Conservation (phyloP, 257 asterid species). For the Przewalskia tangutica region DNA sequence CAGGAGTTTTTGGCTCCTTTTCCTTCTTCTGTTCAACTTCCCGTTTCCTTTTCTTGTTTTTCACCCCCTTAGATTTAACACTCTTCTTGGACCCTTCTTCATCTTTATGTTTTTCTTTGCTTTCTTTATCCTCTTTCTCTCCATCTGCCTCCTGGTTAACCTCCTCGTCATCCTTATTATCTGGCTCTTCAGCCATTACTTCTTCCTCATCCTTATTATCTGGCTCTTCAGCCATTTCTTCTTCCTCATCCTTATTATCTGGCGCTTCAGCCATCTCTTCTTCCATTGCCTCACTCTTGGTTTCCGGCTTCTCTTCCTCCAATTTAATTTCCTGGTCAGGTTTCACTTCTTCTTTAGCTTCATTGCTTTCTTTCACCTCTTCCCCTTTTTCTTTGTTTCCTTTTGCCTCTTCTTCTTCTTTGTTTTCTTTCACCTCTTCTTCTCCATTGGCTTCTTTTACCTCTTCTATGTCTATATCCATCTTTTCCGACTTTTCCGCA, state of each 20-base stretch:
- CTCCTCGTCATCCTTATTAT: conserved; percentile 8
- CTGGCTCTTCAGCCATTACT: conserved; percentile 16
- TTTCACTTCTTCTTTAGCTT: background rate
- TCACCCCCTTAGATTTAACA: conserved; percentile 36
- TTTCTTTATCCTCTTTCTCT: conserved; percentile 23
- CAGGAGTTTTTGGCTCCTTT: conserved; percentile 54
- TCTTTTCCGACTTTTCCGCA: background rate
- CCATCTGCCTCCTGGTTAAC: conserved; percentile 23
- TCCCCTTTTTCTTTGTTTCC: background rate
- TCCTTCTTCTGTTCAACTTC: conserved; percentile 25
- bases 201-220: conserved; percentile 14
- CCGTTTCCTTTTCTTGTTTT: conserved; percentile 26
- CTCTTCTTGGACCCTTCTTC: conserved; percentile 43
- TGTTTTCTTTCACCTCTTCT: conserved; percentile 7
- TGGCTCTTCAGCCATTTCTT: conserved; percentile 17
- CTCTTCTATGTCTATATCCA: conserved; percentile 8
- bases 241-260: background rate
- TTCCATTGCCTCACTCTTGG: background rate
- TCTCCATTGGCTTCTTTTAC: background rate
- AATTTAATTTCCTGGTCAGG: background rate
- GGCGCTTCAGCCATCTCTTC: background rate
- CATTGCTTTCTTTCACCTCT: background rate
- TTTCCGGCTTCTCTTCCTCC: background rate
- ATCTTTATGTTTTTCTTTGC: conserved; percentile 23
- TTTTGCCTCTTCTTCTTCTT: background rate